Conservation (phyloP, 208 protist genomes). For the Crithidia brevicula region DNA sequence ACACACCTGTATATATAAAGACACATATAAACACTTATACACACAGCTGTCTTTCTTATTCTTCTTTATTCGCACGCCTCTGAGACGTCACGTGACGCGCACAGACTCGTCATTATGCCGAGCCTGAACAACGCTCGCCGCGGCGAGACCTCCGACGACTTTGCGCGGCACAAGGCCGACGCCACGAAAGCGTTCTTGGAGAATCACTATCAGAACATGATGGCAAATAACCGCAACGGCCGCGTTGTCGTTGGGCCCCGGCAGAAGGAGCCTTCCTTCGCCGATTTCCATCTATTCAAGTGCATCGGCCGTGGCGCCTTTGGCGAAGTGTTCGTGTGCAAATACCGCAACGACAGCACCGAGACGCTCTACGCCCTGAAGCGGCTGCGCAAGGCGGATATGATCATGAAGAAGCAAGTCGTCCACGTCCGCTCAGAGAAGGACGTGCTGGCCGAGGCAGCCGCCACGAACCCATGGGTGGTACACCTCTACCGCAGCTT, state of each 20-base stretch:
- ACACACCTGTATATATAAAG: too few relatives aligned
- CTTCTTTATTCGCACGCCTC: not conserved
- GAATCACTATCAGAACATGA: constrained; percentile 80
- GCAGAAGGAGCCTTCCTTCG: constrained; percentile 63
- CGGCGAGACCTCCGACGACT: constrained; percentile 71
- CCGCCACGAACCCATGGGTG: constrained; percentile 86
- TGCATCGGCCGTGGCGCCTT: constrained; percentile 91
- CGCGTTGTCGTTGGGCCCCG: constrained; percentile 67
- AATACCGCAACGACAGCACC: constrained; percentile 61
- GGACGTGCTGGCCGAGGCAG: constrained; percentile 87
- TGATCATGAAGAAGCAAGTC: constrained; percentile 91
- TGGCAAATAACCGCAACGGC: constrained; percentile 61
- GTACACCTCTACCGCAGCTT: constrained; percentile 92
- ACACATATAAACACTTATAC: too few relatives aligned
- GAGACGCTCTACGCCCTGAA: constrained; percentile 91
- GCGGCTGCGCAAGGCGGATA: constrained; percentile 91
- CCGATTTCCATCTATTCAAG: constrained; percentile 90
- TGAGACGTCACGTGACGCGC: not conserved
- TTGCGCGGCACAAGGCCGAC: constrained; percentile 80
- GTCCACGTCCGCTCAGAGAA: constrained; percentile 91
- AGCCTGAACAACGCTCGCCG: constrained; percentile 48
- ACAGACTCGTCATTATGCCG: constrained; percentile 9
- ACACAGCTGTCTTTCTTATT: too few relatives aligned
- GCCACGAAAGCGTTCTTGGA: constrained; percentile 89
- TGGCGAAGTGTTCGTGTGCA: constrained; percentile 92